These are phyloP conservation scores for Asterophora lycoperdoides DNA, from an alignment of 768 basidiomycete species.

Conservation along the genomic window DNA sequence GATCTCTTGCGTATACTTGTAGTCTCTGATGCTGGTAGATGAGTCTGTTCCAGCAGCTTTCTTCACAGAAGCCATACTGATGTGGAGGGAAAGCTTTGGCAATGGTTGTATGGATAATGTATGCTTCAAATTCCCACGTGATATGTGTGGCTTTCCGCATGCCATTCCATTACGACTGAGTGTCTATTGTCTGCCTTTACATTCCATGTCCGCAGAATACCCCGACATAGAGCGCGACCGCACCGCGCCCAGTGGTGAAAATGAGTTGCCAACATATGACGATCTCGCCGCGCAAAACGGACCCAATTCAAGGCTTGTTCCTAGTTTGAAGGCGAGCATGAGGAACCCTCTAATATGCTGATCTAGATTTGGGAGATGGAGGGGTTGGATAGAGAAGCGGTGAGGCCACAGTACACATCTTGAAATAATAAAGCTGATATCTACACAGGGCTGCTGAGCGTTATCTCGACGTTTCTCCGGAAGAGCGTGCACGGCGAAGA, in stretches of 20 bases:
- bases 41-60: constrained; percentile 13
- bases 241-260: constrained; percentile 28
- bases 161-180: no score
- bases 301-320: constrained; percentile 71
- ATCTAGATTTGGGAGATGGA: constrained; percentile 78
- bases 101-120: no score
- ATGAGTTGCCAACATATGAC: constrained; percentile 74
- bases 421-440: constrained; percentile 3
- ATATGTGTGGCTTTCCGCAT: constrained; percentile 1
- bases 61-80: constrained; percentile 16
- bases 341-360: constrained; percentile 8
- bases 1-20: constrained; percentile 90
- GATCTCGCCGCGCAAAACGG: constrained; percentile 73
- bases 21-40: constrained; percentile 43
- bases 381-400: constrained; percentile 88
- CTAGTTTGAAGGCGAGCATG: background rate
- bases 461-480: constrained; percentile 60
- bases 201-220: constrained; percentile 18
- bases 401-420: constrained; percentile 23
- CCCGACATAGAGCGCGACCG: constrained; percentile 42
- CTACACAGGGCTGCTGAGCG: constrained; percentile 73
- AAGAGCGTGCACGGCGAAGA: constrained; percentile 52
- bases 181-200: background rate
- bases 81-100: no score
- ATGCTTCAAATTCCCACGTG: background rate